phyloP scores from a whole-genome alignment of 352 stramenopile species.

The Phytopythium sindhum region DNA sequence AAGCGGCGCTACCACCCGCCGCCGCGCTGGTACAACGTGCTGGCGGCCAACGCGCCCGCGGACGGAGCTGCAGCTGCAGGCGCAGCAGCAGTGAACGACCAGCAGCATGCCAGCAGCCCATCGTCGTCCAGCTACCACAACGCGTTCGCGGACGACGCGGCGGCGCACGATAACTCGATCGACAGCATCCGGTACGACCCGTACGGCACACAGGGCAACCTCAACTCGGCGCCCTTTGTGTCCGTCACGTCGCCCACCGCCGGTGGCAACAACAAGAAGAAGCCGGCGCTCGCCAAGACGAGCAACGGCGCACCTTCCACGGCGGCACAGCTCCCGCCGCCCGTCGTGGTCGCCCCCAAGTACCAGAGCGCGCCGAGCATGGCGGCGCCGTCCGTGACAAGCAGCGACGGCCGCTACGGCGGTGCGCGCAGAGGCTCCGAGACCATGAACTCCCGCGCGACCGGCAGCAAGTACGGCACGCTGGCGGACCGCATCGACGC shows the following conservation, averaged over 20 bases:
- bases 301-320: slow-evolving; percentile 10
- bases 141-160: slow-evolving; percentile 4
- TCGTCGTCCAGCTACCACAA: slow-evolving; percentile 2
- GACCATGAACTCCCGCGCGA: not conserved
- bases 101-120: not conserved
- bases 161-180: slow-evolving; percentile 1
- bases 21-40: slow-evolving; percentile 19
- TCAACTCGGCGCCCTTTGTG: slow-evolving; percentile 32
- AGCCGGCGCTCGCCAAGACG: slow-evolving; percentile 10
- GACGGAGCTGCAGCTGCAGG: not conserved
- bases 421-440: not conserved
- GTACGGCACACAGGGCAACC: slow-evolving; percentile 19
- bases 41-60: not conserved
- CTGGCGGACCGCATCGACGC: slow-evolving; percentile 64
- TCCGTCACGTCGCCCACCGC: slow-evolving; percentile 36
- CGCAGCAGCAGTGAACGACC: not conserved
- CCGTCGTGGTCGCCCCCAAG: slow-evolving; percentile 24
- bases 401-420: slow-evolving; percentile 2
- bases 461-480: slow-evolving; percentile 22
- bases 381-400: slow-evolving; percentile 10
- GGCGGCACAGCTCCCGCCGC: slow-evolving; percentile 14
- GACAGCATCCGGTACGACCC: slow-evolving; percentile 33
- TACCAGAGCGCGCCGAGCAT: slow-evolving; percentile 22
- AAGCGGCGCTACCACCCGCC: slow-evolving; percentile 18
- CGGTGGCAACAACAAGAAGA: slow-evolving; percentile 19